A percentile compares a stretch with the other conserved stretches of the same genome.
Evolutionary conservation across 2,329 filamentous ascomycete genomes (phyloP).

Genomic region (Sporothrix sp.): DNA sequence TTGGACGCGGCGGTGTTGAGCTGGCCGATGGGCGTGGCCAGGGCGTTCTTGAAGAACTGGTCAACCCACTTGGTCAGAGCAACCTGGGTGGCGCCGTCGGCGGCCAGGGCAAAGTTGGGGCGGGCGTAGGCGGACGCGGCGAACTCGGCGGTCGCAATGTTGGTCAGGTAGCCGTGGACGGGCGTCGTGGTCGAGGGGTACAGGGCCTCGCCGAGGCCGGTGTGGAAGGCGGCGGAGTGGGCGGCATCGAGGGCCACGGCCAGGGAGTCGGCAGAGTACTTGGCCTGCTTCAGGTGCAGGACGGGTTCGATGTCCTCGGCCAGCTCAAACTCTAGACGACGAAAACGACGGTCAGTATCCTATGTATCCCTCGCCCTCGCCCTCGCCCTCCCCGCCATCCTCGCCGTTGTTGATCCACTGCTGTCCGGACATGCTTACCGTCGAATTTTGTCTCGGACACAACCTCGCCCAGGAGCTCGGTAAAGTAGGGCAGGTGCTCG

Average conservation of each 20-base stretch:
- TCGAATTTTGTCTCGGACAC: conserved; percentile 80
- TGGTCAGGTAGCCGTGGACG: conserved; percentile 69
- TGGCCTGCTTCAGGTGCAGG: conserved; percentile 69
- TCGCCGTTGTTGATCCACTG: neutral
- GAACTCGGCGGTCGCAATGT: conserved; percentile 64
- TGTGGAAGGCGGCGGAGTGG: conserved; percentile 84
- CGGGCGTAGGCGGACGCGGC: conserved; percentile 75
- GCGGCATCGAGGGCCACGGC: conserved; percentile 75
- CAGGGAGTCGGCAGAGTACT: conserved; percentile 50
- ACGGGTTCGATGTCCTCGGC: conserved; percentile 75
- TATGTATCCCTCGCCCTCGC: neutral
- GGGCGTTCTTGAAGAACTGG: conserved; percentile 76
- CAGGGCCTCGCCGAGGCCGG: conserved; percentile 72
- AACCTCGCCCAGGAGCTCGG: conserved; percentile 89
- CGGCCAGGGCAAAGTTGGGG: conserved; percentile 82
- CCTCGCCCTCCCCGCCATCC: neutral
- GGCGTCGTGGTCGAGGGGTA: conserved; percentile 63
- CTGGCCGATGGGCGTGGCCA: conserved; percentile 41
- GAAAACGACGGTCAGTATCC: neutral
- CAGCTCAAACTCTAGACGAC: conserved; percentile 66
- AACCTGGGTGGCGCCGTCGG: conserved; percentile 70
- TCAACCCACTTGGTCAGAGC: conserved; percentile 82
- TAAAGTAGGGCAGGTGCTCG: conserved; percentile 93
- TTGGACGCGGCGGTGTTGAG: conserved; percentile 59
- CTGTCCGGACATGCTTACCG: conserved; percentile 37